These are phyloP conservation scores for Venturia pyrina DNA, from an alignment of 2,329 filamentous ascomycete species.

Conservation along the genomic window DNA sequence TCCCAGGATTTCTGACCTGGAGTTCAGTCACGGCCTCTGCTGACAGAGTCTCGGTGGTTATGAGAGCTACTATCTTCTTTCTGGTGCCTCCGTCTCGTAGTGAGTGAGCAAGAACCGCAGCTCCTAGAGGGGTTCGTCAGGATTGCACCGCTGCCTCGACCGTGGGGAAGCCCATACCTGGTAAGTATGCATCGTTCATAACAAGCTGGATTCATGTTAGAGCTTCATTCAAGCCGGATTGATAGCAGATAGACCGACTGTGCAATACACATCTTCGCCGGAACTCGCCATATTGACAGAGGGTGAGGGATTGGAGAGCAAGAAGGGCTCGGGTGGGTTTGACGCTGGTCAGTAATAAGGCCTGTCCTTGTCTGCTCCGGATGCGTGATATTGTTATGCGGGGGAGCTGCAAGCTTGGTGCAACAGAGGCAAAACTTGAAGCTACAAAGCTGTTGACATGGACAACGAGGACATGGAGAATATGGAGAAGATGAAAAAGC, in stretches of 20 bases:
- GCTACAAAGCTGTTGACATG: neutral
- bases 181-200: slow-evolving; percentile 83
- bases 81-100: slow-evolving; percentile 79
- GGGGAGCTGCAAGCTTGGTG: neutral
- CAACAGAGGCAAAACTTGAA: neutral
- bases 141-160: neutral
- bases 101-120: slow-evolving; percentile 87
- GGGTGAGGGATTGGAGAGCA: neutral
- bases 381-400: neutral
- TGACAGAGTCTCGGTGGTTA: slow-evolving; percentile 72
- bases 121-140: slow-evolving; percentile 47
- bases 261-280: slow-evolving; percentile 55
- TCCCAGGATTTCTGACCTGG: slow-evolving; percentile 42
- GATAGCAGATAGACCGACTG: slow-evolving; percentile 36
- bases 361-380: neutral
- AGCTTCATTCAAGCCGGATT: slow-evolving; percentile 9
- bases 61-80: slow-evolving; percentile 75
- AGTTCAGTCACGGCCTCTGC: slow-evolving; percentile 68
- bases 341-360: neutral
- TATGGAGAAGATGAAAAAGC: neutral
- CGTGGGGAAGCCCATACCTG: slow-evolving; percentile 48
- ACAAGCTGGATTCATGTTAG: slow-evolving; percentile 50
- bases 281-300: slow-evolving; percentile 14
- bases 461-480: no score
- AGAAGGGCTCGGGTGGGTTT: neutral